phyloP scores from a whole-genome alignment of 2,329 filamentous ascomycete genomes.

The Colletotrichum tofieldiae region DNA sequence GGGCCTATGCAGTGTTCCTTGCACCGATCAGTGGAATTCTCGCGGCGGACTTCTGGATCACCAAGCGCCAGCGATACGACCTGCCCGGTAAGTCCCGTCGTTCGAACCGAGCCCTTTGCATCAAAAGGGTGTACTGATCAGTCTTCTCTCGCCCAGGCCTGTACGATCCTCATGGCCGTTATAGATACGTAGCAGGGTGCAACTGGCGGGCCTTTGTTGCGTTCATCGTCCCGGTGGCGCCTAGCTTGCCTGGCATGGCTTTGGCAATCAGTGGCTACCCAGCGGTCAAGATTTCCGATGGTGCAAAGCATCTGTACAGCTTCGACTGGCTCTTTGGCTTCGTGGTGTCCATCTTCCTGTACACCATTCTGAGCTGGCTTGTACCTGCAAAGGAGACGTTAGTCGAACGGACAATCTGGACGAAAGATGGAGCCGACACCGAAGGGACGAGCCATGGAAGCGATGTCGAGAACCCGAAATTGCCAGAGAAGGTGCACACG shows the following conservation, averaged over 20 bases:
- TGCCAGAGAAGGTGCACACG: slow-evolving; percentile 26
- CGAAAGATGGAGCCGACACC: slow-evolving; percentile 11
- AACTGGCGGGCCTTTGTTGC: slow-evolving; percentile 74
- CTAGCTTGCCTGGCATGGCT: slow-evolving; percentile 70
- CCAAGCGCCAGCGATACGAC: slow-evolving; percentile 68
- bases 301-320: slow-evolving; percentile 40
- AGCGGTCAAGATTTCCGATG: slow-evolving; percentile 32
- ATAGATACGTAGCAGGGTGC: slow-evolving; percentile 59
- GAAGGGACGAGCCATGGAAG: slow-evolving; percentile 21
- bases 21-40: slow-evolving; percentile 76
- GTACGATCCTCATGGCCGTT: slow-evolving; percentile 59
- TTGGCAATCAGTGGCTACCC: slow-evolving; percentile 55
- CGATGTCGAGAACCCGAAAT: slow-evolving; percentile 34
- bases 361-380: slow-evolving; percentile 36
- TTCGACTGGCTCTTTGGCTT: slow-evolving; percentile 45
- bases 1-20: slow-evolving; percentile 72
- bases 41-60: slow-evolving; percentile 72
- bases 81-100: slow-evolving; percentile 46
- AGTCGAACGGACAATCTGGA: slow-evolving; percentile 35
- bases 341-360: slow-evolving; percentile 32
- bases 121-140: neutral
- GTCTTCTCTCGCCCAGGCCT: slow-evolving; percentile 39
- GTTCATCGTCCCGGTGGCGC: slow-evolving; percentile 70
- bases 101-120: neutral
- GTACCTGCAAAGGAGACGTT: slow-evolving; percentile 41